Evolutionary conservation across 2,329 filamentous ascomycete genomes (phyloP), one percentile per base, ranked within the genome.

Genomic region (Neofusicoccum parvum): DNA sequence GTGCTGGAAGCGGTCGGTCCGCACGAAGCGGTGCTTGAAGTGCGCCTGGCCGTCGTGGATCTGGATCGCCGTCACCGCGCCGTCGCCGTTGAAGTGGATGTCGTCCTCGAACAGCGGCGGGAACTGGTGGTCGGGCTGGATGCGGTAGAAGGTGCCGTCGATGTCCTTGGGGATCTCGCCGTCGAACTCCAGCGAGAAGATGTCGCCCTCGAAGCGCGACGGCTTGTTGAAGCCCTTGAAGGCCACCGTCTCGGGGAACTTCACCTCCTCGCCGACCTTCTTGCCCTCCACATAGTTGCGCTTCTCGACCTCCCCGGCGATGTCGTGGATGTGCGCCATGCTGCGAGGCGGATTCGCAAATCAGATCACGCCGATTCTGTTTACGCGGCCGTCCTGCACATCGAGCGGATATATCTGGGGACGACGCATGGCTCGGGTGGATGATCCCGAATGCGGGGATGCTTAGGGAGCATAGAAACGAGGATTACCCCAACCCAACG

Each of bases 91-190:
- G 72, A 81, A 79, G 51, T 80, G 80, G n/a, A 81, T 81, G 67
- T 88, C 85, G 69, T 83, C 82, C 70, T 85, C 84, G 68, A 81
- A 86, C 1, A 83, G 70, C 1, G 82, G 85, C n/a, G 83, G 85
- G 70, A 83, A 87, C 34, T 80, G 79, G 69, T 82, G 80, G 62
- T 81, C 79, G 7, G 79, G 79, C 62, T 80, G 78, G 34, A 81
- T 71, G 5, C 80, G 77, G 68, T 78, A 82, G 68, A 81, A 81
- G 4, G 80, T 81, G 0, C 80, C 80, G 49, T 80, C 76, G 48
- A 81, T 80, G 23, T 81, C 78, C 60, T 71, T 70, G 2, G 79
- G 80, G 17, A 81, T 80, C 2, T 69, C 72, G 6, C 79, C 79
- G 0, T 74, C 75, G 23, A 78, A 76, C 66, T 80, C 79, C 39